A percentile compares a stretch with the other conserved stretches of the same genome.
phyloP scores from a whole-genome alignment of 352 stramenopile species.

The Poterioochromonas sp. region DNA sequence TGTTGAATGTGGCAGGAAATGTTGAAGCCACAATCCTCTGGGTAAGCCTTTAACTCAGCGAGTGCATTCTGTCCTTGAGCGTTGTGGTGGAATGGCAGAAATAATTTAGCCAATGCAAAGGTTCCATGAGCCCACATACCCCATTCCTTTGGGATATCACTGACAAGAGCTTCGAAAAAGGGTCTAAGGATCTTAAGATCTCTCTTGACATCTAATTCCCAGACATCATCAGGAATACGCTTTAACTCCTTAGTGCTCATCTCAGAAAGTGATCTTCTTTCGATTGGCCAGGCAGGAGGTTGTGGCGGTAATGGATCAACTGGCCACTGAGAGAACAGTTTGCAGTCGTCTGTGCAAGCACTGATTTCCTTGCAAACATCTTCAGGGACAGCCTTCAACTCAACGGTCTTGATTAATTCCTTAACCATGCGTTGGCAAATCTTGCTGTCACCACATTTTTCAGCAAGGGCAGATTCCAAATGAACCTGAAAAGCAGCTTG shows the following conservation, averaged over 20 bases:
- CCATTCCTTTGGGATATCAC: not conserved
- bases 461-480: not conserved
- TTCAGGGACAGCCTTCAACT: not conserved
- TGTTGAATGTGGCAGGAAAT: conserved; percentile 30
- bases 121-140: not conserved
- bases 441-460: not conserved
- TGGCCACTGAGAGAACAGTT: not conserved
- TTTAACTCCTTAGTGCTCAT: not conserved
- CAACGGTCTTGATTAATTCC: not conserved
- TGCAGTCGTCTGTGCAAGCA: not conserved
- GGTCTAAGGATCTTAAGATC: not conserved
- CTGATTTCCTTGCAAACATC: conserved; percentile 1
- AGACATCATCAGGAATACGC: not conserved
- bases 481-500: conserved; percentile 2
- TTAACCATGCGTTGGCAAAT: not conserved
- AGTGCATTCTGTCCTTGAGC: not conserved
- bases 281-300: not conserved
- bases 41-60: not conserved
- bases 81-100: not conserved
- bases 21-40: conserved; percentile 13
- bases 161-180: not conserved
- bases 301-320: not conserved
- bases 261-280: not conserved
- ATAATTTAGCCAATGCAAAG: not conserved
- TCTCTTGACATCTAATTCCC: not conserved